Evolutionary conservation across 2,329 filamentous ascomycete genomes (phyloP), one percentile per base, ranked within the genome.

Genomic region (Cordyceps sp.): DNA sequence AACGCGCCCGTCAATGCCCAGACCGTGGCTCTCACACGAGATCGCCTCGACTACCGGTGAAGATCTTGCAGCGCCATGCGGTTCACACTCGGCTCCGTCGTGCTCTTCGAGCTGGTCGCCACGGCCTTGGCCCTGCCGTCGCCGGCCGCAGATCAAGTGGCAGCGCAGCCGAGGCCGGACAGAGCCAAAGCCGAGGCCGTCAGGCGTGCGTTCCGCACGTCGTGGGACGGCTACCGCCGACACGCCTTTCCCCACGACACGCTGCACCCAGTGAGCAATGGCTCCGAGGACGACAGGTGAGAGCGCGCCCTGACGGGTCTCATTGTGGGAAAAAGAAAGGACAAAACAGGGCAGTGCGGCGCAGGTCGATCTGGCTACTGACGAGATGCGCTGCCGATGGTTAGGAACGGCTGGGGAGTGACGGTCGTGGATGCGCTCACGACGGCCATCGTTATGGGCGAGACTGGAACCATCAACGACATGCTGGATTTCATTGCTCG

Each of bases 331-430:
- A n/a, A n/a, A n/a, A n/a, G n/a, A n/a, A n/a, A n/a, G n/a, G n/a
- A n/a, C n/a, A n/a, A n/a, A n/a, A n/a, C n/a, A n/a, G n/a, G n/a
- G n/a, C n/a, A n/a, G n/a, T n/a, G n/a, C n/a, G n/a, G n/a, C n/a
- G n/a, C n/a, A n/a, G n/a, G n/a, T n/a, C n/a, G n/a, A n/a, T n/a
- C n/a, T n/a, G n/a, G n/a, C n/a, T n/a, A n/a, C n/a, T n/a, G n/a
- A n/a, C n/a, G n/a, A n/a, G n/a, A n/a, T n/a, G n/a, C n/a, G n/a
- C n/a, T 33, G 14, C 34, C 18, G 12, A 30, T 2, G 14, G 19
- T 26, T 36, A 86, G 81, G 38, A 86, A 86, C 46, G 77, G 73
- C 33, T 93, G 84, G 84, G 84, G 83, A 17, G 81, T 82, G 20
- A 85, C 76, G 26, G 80, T 82, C 1, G 67, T 90, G 12, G 84